Base-by-base conservation (phyloP, 257 asterid genomes). In the Nicotiana obtusifolia region DNA sequence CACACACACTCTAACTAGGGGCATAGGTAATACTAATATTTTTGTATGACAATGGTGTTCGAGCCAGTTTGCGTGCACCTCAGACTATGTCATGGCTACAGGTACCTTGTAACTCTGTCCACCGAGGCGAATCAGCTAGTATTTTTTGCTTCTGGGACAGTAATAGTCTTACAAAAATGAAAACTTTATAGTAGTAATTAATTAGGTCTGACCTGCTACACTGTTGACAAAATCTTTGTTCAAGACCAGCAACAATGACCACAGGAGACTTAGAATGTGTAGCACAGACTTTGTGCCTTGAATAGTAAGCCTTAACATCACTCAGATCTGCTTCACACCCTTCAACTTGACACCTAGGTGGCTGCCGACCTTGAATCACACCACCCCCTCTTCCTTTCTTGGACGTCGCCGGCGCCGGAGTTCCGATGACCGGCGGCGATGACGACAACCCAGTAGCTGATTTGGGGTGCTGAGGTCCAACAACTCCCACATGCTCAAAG, bases 151-250 rank as follows among this genome's bases (percentile, higher is more conserved):
- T 9, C 49, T 41, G 49, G 49, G 11, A 41, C 49, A 41, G 49
- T 41, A 41, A 41, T 41, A 41, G 9, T 9, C 9, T 41, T 41
- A 0, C 0, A 9, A 41, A 7, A 6, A 35, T 9, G 11, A 9
- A 41, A 41, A 41, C 2, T 41, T 41, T 41, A 41, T 41, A 41
- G 49, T 41, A 41, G 49, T 15, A 52, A 11, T 14, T 52, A 14
- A 14, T 52, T 4, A 52, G 19, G 57, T 1, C 19, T 31, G 28
- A 26, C 99, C 98, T 89, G 98, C 99, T 95, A 84, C 99, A 95
- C 92, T 95, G 99, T 89, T 95, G 99, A 90, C 99, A 95, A 84
- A 95, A 95, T 91, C 99, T 93, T 82, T 95, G 99, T 82, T 89
- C 89, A 85, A 91, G 82, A 64, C 98, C 99, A 5, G 93, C 90